Evolutionary conservation across 768 basidiomycete species (phyloP), one percentile per base, ranked within the genome.

Genomic region (Hericium erinaceus): DNA sequence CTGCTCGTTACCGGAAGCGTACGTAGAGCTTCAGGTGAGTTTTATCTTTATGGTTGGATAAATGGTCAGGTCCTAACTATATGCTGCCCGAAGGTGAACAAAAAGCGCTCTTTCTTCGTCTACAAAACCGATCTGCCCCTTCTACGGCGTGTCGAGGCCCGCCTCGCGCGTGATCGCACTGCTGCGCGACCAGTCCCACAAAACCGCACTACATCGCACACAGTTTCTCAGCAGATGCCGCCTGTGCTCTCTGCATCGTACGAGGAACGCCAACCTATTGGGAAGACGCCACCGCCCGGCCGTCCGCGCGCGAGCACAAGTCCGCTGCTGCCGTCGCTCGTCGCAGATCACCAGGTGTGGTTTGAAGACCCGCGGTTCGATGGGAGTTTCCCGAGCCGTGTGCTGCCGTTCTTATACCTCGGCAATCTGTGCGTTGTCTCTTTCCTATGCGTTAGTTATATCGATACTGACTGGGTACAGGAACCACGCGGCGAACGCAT

Each of bases 321-420:
- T 60, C 83, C 87, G 24, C 78, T 80, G 75, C 65, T 87, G 48
- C 83, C 84, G 12, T 78, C 82, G 57, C 78, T 82, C 58, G 77
- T 77, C 20, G 77, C 80, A 20, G 85, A 89, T 65, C 90, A 92
- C 65, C 83, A 89, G 70, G 78, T 84, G n/a, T 98, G 95, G 95
- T 97, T 98, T 73, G 87, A 93, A 65, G 92, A 94, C 68, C 81
- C 83, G 38, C 74, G 90, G 59, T 98, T 98, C 68, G 95, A 98
- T 69, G 95, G 95, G 48, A 92, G 89, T 65, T 95, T 98, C 75
- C 95, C 95, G 15, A 92, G 89, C 65, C 79, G 94, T 22, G 93
- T 98, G 60, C 70, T 97, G 59, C 92, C 92, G 57, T 94, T 92
- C 73, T 77, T 98, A 68, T 95, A 95, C 69, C 79, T 95, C n/a